A percentile compares a stretch with the other conserved stretches of the same genome.
These are phyloP conservation scores for Pyricularia pennisetigena DNA, from an alignment of 2,329 filamentous ascomycete genomes.

Conservation along the genomic window DNA sequence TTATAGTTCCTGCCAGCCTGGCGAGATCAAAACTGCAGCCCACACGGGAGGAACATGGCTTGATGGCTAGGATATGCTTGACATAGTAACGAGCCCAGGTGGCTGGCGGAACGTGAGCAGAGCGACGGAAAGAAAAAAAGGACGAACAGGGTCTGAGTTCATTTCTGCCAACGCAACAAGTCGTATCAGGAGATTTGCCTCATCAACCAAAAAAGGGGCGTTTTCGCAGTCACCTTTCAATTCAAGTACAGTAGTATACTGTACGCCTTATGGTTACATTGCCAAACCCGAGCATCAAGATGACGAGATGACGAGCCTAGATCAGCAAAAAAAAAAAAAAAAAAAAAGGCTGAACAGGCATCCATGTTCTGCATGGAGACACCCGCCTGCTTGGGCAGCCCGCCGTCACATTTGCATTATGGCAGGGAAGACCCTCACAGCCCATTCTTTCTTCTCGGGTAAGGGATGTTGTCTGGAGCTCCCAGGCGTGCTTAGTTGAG, in stretches of 20 bases:
- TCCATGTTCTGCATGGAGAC: not conserved
- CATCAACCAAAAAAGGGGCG: not conserved
- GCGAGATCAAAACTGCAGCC: not conserved
- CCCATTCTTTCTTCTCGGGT: not conserved
- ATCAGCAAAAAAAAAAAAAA: not conserved
- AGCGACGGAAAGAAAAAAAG: not conserved
- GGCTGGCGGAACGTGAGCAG: not conserved
- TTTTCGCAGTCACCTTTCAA: not conserved
- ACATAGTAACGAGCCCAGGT: not conserved
- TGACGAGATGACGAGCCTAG: not conserved
- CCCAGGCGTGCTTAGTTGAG: not conserved
- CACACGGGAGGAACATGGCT: not conserved
- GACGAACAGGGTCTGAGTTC: not conserved
- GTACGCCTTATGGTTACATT: not conserved
- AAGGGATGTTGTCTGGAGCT: not conserved
- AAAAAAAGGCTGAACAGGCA: not conserved
- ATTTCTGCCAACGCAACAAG: not conserved
- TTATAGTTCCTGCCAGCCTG: not conserved
- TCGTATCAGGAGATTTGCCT: not conserved
- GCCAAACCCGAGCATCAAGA: not conserved
- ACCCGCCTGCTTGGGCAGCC: not conserved
- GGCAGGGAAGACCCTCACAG: not conserved
- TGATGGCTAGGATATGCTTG: not conserved
- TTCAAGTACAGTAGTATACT: not conserved
- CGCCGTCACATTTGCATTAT: not conserved